Percentiles rank a stretch among this genome's conserved stretches.
These are phyloP conservation scores for Diutina pseudorugosa DNA, from an alignment of 1,139 yeast genomes.

Conservation along the genomic window DNA sequence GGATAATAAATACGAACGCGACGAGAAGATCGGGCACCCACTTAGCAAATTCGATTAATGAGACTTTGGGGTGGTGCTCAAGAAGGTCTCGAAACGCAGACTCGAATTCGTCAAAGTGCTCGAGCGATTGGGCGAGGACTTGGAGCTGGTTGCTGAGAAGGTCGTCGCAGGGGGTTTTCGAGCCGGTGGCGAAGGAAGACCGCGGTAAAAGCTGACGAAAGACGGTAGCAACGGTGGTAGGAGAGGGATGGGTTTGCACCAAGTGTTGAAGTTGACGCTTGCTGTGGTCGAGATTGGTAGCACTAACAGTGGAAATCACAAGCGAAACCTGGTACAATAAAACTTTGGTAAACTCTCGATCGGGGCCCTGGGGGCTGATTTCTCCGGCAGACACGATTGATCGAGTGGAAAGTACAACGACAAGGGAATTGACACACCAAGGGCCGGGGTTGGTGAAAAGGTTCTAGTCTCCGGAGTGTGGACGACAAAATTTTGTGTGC, in stretches of 20 bases:
- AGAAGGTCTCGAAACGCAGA: constrained; percentile 5
- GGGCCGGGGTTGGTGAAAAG: background rate
- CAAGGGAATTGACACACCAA: background rate
- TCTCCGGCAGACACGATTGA: constrained; percentile 3
- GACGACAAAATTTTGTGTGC: background rate
- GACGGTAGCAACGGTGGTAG: background rate
- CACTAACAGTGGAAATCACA: background rate
- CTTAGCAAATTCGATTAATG: constrained; percentile 6
- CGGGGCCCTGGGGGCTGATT: constrained; percentile 4
- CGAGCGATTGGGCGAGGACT: background rate
- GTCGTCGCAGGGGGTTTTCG: constrained; percentile 10
- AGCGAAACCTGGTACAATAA: constrained; percentile 1
- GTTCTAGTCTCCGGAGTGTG: background rate
- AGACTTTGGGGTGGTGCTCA: constrained; percentile 5
- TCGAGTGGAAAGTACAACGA: background rate
- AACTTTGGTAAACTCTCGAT: constrained; percentile 4
- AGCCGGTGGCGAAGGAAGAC: background rate
- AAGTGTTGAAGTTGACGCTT: background rate
- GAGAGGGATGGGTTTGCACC: background rate
- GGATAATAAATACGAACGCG: constrained; percentile 8
- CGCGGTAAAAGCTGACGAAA: background rate
- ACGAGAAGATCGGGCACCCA: constrained; percentile 8
- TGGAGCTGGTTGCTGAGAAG: constrained; percentile 7
- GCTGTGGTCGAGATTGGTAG: background rate
- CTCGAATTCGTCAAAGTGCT: background rate